Base-by-base conservation (phyloP, 1,284 basidiomycete genomes). In the Naganishia sp. region DNA sequence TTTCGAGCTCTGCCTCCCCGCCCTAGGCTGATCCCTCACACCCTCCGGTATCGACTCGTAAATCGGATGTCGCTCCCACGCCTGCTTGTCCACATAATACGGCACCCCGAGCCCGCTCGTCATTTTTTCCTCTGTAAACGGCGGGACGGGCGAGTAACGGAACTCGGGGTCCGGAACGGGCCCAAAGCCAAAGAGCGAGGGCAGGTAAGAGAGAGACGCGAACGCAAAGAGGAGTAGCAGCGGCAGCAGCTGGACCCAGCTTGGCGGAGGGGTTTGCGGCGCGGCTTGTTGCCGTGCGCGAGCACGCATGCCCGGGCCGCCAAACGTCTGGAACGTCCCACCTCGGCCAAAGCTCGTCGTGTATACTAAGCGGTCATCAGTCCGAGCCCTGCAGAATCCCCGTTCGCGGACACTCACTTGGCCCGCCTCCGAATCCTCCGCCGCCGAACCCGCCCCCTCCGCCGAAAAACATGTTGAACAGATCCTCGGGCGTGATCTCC, bases 391-490 rank as follows among this genome's bases (percentile, higher is more conserved):
- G 9, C 10, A 25, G n/a, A 6, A 11, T 17, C n/a, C 41, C 28
- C 28, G 28, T 28, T 5, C 17, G 28, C 52, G 31, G 35, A 81
- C 21, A 85, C 83, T 68, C 82, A 82, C 41, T 77, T 74, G 6
- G 79, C 69, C n/a, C 61, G 11, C 83, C 81, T 63, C 85, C 84
- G 67, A 81, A 81, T 47, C 78, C 80, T 1, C 82, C 82, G 7
- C 82, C 83, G 21, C 82, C 79, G 17, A 51, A 50, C 13, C 57
- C 57, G n/a, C 46, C 57, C 41, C 84, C 87, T 21, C 89, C 88
- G 25, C 92, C 94, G 77, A 99, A 99, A 85, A 99, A 98, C 90
- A 96, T 94, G 76, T 97, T 95, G 84, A 99, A 99, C 63, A 99
- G 76, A 70, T 99, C 95, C 79, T 97, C 93, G 0, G 95, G 93